Percentiles rank a stretch among this genome's conserved stretches.
phyloP scores from a whole-genome alignment of 352 stramenopile genomes.

The Achlya hypogyna region DNA sequence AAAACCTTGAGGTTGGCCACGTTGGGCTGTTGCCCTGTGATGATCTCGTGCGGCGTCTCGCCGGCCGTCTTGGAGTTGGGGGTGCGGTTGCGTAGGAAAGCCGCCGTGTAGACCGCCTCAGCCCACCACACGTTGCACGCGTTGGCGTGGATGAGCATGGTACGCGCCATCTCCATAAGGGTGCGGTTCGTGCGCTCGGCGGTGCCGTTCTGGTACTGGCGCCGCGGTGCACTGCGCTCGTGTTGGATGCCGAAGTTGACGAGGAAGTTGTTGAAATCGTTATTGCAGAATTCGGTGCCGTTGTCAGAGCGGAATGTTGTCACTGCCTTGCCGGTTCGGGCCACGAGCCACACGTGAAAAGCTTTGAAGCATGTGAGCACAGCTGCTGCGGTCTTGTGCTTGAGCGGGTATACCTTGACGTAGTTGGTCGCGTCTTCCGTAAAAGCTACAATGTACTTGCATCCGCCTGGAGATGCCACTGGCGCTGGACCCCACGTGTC shows the following conservation, averaged over 20 bases:
- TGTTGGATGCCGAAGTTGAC: constrained; percentile 18
- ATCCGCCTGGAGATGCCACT: constrained; percentile 13
- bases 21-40: background rate
- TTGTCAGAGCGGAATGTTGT: constrained; percentile 23
- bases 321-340: constrained; percentile 2
- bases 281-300: constrained; percentile 23
- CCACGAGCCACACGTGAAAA: constrained; percentile 16
- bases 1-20: constrained; percentile 10
- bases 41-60: constrained; percentile 12
- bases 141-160: constrained; percentile 20
- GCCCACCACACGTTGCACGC: background rate
- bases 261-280: constrained; percentile 14
- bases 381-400: constrained; percentile 2
- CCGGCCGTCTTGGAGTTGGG: constrained; percentile 3
- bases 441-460: constrained; percentile 22
- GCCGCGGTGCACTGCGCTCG: constrained; percentile 16
- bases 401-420: background rate
- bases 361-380: constrained; percentile 5
- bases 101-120: background rate
- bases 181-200: constrained; percentile 26
- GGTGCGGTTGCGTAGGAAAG: constrained; percentile 5
- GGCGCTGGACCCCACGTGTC: constrained; percentile 21
- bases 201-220: constrained; percentile 21
- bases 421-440: constrained; percentile 24
- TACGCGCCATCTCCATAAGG: constrained; percentile 14